Evolutionary conservation across 2,329 filamentous ascomycete genomes (phyloP).

Genomic region (Pyricularia pennisetigena): DNA sequence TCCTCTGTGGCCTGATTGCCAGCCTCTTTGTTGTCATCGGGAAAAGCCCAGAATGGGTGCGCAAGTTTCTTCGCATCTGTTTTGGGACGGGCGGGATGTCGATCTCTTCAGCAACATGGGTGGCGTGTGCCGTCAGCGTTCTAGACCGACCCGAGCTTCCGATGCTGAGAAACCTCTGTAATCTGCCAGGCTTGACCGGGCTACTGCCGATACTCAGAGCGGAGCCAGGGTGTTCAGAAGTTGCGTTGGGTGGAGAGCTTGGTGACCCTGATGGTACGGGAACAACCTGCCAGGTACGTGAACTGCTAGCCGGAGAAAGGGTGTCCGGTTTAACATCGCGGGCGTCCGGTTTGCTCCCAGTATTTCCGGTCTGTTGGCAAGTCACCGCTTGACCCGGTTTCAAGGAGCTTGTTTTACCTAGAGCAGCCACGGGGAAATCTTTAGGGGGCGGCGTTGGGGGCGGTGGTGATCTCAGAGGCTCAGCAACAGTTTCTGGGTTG

Average conservation of each 20-base stretch:
- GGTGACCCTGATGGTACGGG: constrained; percentile 14
- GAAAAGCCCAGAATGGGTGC: constrained; percentile 22
- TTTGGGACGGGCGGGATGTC: constrained; percentile 24
- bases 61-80: constrained; percentile 21
- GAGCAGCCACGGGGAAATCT: background rate
- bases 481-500: background rate
- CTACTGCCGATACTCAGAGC: constrained; percentile 23
- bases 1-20: constrained; percentile 27
- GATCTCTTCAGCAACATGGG: constrained; percentile 20
- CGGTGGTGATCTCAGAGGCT: constrained; percentile 13
- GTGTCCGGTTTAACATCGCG: no score
- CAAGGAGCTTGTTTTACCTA: background rate
- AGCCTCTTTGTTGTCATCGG: constrained; percentile 25
- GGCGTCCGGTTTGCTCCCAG: background rate
- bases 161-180: constrained; percentile 30
- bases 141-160: constrained; percentile 18
- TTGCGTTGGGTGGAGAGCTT: constrained; percentile 17
- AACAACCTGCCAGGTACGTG: constrained; percentile 7
- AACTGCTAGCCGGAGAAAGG: no score
- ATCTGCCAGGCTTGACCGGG: constrained; percentile 24
- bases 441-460: constrained; percentile 22
- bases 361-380: background rate
- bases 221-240: constrained; percentile 19
- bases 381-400: background rate
- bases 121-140: constrained; percentile 20